Evolutionary conservation across 805 yeast species (phyloP).

Genomic region (Ogataea wickerhamii): DNA sequence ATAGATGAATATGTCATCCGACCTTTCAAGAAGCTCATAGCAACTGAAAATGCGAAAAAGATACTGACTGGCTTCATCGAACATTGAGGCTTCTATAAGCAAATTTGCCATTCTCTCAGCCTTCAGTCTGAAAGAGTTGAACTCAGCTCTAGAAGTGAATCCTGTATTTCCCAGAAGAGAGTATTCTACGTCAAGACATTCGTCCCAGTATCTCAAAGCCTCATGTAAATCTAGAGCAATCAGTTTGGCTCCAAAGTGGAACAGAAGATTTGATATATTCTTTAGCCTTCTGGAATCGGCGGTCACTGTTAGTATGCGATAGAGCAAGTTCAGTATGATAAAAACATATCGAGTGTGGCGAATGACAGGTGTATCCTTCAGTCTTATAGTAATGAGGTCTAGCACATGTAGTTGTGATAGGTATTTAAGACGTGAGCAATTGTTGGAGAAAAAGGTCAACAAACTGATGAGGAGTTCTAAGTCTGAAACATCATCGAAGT

Average conservation of each 20-base stretch:
- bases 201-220: constrained; percentile 21
- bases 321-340: constrained; percentile 16
- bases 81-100: constrained; percentile 20
- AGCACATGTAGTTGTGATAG: constrained; percentile 10
- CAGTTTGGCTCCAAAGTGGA: constrained; percentile 35
- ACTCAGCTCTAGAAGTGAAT: constrained; percentile 5
- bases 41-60: constrained; percentile 18
- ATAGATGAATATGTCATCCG: constrained; percentile 4
- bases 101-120: constrained; percentile 34
- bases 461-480: background rate
- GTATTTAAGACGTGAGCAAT: background rate
- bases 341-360: constrained; percentile 5
- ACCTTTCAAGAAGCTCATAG: constrained; percentile 10
- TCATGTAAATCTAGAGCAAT: constrained; percentile 11
- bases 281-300: constrained; percentile 36
- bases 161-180: constrained; percentile 13
- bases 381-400: constrained; percentile 20
- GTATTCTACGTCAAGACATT: constrained; percentile 33
- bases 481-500: background rate
- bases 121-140: constrained; percentile 27
- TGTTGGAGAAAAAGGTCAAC: background rate
- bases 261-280: constrained; percentile 45
- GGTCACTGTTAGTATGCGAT: constrained; percentile 20
- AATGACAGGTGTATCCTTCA: constrained; percentile 14
- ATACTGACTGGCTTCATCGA: constrained; percentile 17